Conservation (phyloP, 2,329 filamentous ascomycete species). For the Scedosporium dehoogii region DNA sequence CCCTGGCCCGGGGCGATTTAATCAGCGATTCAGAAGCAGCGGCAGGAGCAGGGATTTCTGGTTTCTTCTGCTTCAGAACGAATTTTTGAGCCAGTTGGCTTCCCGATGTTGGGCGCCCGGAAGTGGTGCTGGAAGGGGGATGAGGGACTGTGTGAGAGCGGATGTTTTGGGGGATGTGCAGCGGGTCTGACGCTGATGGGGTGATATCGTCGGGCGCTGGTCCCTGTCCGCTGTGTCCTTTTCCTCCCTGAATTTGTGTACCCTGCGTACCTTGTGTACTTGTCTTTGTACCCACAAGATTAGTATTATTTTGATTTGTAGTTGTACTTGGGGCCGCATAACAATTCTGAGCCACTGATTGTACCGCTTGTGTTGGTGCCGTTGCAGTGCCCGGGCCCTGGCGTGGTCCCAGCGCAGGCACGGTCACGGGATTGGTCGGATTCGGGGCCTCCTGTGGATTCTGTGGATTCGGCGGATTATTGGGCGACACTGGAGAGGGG, state of each 20-base stretch:
- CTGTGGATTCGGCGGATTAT: conserved; percentile 14
- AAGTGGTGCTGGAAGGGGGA: not conserved
- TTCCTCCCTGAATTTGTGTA: not conserved
- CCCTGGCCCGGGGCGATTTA: conserved; percentile 3
- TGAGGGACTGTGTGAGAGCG: not conserved
- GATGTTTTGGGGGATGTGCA: conserved; percentile 3
- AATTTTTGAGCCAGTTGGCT: conserved; percentile 1
- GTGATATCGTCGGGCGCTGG: not conserved
- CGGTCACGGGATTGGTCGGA: not conserved
- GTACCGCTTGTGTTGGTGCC: conserved; percentile 13
- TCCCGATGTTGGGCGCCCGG: not conserved
- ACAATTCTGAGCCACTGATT: conserved; percentile 10
- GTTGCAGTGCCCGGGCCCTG: not conserved
- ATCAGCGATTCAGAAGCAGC: not conserved
- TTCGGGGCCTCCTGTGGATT: not conserved
- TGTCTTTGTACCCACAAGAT: too few relatives aligned
- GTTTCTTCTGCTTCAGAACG: not conserved
- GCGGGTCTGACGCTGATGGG: conserved; percentile 5
- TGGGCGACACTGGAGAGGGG: conserved; percentile 9
- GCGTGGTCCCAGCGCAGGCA: not conserved
- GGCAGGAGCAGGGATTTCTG: not conserved
- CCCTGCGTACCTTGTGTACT: too few relatives aligned
- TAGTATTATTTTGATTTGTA: too few relatives aligned
- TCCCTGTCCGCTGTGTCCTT: not conserved
- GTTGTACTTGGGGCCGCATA: too few relatives aligned